A percentile compares a stretch with the other conserved stretches of the same genome.
These are phyloP conservation scores for Starmerella potacharoeniae DNA, from an alignment of 805 yeast genomes.

Conservation along the genomic window DNA sequence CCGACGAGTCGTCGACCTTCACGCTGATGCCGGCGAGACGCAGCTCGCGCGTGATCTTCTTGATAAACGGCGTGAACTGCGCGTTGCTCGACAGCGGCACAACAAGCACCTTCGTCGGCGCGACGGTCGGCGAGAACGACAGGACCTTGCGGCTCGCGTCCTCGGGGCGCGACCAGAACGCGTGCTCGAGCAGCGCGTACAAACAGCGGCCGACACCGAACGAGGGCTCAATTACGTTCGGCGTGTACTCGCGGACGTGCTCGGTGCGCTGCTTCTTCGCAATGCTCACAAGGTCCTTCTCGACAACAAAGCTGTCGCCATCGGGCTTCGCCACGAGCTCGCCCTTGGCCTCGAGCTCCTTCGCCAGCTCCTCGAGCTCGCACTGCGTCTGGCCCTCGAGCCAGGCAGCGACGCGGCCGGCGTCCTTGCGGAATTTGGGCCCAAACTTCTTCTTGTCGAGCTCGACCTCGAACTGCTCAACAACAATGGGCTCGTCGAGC, in stretches of 20 bases:
- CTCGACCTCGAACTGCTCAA: constrained; percentile 73
- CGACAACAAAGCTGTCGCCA: constrained; percentile 65
- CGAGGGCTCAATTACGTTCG: constrained; percentile 97
- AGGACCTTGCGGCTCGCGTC: constrained; percentile 78
- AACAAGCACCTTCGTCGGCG: constrained; percentile 92
- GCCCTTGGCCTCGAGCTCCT: constrained; percentile 51
- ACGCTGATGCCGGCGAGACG: constrained; percentile 79
- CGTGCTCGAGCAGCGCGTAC: constrained; percentile 86
- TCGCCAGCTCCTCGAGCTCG: constrained; percentile 66
- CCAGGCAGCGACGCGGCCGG: constrained; percentile 81
- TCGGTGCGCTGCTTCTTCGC: constrained; percentile 69
- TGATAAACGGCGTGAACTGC: constrained; percentile 63
- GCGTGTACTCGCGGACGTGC: constrained; percentile 89
- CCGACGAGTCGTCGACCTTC: constrained; percentile 94
- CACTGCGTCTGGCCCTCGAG: constrained; percentile 65
- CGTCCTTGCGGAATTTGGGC: constrained; percentile 94
- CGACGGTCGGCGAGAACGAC: constrained; percentile 88
- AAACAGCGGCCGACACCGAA: constrained; percentile 97
- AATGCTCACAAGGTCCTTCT: constrained; percentile 57
- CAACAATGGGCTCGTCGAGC: constrained; percentile 69
- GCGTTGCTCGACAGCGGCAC: constrained; percentile 87
- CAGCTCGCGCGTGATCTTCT: constrained; percentile 55
- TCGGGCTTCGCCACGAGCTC: constrained; percentile 57
- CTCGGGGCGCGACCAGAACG: constrained; percentile 90
- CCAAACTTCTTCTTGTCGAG: constrained; percentile 94